Base-by-base conservation (phyloP, 2,329 filamentous ascomycete species). In the Trematosphaeria pertusa region DNA sequence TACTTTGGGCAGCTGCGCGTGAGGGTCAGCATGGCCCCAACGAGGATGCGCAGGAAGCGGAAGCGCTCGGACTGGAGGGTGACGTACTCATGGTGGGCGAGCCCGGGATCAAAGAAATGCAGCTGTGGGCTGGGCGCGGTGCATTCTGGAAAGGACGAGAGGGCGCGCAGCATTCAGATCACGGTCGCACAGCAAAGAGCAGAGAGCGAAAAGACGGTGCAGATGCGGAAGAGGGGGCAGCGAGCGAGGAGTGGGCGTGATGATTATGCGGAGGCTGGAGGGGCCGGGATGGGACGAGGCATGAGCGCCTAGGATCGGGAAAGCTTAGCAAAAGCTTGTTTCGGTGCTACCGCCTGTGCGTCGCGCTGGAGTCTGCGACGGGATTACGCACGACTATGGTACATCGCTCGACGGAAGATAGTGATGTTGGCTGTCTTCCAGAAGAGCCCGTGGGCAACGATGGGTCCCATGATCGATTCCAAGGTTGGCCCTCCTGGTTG, bases 51-150 rank as follows among this genome's bases (percentile, higher is more conserved):
- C 14, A 14, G 32, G 43, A 26, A 33, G 36, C 19, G 26, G 40
- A 31, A 38, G 22, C 43, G 52, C 24, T 34, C 31, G 39, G 46
- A 39, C 31, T n/a, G 15, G 48, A 28, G 34, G 39, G 52, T 61
- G 58, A 71, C 68, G 57, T 71, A 75, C 72, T 69, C 73, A 75
- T 75, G 42, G 55, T 70, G 63, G 46, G 37, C 42, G 52, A 37
- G 37, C 22, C 43, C 46, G 39, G 28, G 48, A 42, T 55, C 51
- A 60, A 40, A 51, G 36, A 26, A 43, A 46, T 43, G 52, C 50
- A 47, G 43, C 41, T 37, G 19, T 41, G 38, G 15, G 42, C 36
- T 43, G 34, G 39, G 26, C 34, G 54, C 50, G 24, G 51, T 39
- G 38, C 62, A 64, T 61, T 48, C 52, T 51, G 58, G 32, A 35